Evolutionary conservation across 2,329 filamentous ascomycete genomes (phyloP).

Genomic region (Dactylonectria macrodidyma): DNA sequence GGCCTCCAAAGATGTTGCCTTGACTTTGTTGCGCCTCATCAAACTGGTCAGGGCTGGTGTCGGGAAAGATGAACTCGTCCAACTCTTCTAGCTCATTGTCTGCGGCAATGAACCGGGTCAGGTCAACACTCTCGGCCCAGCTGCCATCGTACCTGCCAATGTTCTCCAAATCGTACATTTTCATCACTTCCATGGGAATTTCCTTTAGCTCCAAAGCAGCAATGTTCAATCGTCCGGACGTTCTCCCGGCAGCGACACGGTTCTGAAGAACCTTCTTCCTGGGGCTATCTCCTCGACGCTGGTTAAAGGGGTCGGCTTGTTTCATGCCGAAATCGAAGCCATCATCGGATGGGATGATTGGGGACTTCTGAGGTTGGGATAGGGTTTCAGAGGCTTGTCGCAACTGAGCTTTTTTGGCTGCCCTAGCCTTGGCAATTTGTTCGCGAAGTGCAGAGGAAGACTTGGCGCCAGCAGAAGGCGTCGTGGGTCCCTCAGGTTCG

Average conservation of each 20-base stretch:
- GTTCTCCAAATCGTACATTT: conserved; percentile 89
- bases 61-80: conserved; percentile 84
- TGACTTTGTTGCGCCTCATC: conserved; percentile 76
- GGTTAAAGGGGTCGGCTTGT: conserved; percentile 79
- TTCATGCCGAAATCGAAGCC: conserved; percentile 65
- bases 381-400: conserved; percentile 50
- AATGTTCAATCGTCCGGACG: conserved; percentile 88
- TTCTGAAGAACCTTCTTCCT: conserved; percentile 79
- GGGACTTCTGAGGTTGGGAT: conserved; percentile 39
- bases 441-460: conserved; percentile 88
- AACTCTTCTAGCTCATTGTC: conserved; percentile 89
- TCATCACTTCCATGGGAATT: conserved; percentile 86
- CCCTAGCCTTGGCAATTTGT: conserved; percentile 93
- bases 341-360: conserved; percentile 63
- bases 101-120: conserved; percentile 86
- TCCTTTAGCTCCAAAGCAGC: conserved; percentile 84
- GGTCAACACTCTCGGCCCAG: conserved; percentile 94
- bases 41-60: conserved; percentile 70
- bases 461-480: conserved; percentile 62
- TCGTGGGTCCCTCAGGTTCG: conserved; percentile 33
- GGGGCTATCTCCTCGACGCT: conserved; percentile 69
- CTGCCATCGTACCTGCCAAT: conserved; percentile 74
- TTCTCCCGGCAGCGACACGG: conserved; percentile 80
- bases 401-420: conserved; percentile 75
- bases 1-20: conserved; percentile 83